Conservation (phyloP, 352 stramenopile genomes). For the Halophytophthora polymorphica region DNA sequence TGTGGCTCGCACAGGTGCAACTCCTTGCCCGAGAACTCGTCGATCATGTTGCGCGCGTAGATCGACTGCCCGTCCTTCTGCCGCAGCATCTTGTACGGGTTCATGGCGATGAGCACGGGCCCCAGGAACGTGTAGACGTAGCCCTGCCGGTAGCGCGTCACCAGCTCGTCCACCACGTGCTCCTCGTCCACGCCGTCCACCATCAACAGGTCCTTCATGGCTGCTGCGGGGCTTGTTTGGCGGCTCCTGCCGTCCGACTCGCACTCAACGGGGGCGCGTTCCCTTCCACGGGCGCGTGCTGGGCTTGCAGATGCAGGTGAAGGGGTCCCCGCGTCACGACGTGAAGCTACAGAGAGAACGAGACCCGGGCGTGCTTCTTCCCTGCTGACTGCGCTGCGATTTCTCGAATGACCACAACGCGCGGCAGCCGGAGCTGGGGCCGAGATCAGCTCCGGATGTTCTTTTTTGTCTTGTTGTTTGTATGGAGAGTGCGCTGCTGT, state of each 20-base stretch:
- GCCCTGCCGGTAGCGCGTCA: constrained; percentile 72
- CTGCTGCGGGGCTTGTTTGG: not conserved
- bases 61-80: constrained; percentile 68
- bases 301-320: no score
- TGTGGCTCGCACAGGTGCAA: constrained; percentile 80
- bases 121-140: constrained; percentile 92
- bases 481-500: no score
- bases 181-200: constrained; percentile 72
- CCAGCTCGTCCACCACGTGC: constrained; percentile 74
- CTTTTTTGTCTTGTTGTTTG: not conserved
- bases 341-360: no score
- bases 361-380: no score
- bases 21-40: constrained; percentile 77
- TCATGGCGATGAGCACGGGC: constrained; percentile 87
- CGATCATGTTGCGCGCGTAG: constrained; percentile 76
- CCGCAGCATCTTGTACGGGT: constrained; percentile 86
- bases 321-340: no score
- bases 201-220: constrained; percentile 76
- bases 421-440: no score
- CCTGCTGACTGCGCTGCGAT: no score
- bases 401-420: no score
- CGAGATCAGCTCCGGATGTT: not conserved
- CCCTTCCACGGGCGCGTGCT: not conserved
- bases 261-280: not conserved
- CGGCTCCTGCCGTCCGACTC: not conserved